phyloP scores from a whole-genome alignment of 345 rosid genomes.

The Isatis tinctoria region DNA sequence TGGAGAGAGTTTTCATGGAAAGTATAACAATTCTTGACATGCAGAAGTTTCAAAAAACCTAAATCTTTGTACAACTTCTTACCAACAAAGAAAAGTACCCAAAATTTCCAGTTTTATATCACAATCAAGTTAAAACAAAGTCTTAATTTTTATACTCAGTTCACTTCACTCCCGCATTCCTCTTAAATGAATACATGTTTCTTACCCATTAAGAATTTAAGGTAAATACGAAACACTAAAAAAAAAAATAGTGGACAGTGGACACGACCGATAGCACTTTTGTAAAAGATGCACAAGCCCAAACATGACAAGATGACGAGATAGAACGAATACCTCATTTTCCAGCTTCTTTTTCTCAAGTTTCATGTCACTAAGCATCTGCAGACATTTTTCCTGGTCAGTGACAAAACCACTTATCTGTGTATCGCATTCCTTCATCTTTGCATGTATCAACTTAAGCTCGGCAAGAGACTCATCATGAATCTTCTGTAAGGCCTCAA shows the following conservation, averaged over 20 bases:
- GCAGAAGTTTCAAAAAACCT: not conserved
- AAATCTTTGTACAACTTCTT: not conserved
- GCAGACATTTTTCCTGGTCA: slow-evolving; percentile 73
- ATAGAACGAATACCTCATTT: slow-evolving; percentile 67
- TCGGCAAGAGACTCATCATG: slow-evolving; percentile 64
- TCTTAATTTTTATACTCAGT: not conserved
- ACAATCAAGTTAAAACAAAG: not conserved
- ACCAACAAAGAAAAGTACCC: not conserved
- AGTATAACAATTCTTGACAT: slow-evolving; percentile 3
- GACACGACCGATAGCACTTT: not conserved
- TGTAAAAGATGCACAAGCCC: not conserved
- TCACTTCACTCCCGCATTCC: not conserved
- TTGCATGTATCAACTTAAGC: slow-evolving; percentile 58
- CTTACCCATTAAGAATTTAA: not conserved
- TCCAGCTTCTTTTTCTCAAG: slow-evolving; percentile 92
- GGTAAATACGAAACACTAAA: not conserved
- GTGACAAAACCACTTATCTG: slow-evolving; percentile 63
- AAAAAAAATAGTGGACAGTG: no score
- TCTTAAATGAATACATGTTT: not conserved
- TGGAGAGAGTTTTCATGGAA: slow-evolving; percentile 5
- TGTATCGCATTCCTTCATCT: slow-evolving; percentile 93
- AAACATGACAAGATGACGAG: not conserved
- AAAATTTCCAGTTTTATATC: not conserved
- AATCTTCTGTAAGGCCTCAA: slow-evolving; percentile 44
- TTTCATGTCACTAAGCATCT: slow-evolving; percentile 62